Evolutionary conservation across 1,284 basidiomycete genomes (phyloP).

Genomic region (Ganoderma resinaceum): DNA sequence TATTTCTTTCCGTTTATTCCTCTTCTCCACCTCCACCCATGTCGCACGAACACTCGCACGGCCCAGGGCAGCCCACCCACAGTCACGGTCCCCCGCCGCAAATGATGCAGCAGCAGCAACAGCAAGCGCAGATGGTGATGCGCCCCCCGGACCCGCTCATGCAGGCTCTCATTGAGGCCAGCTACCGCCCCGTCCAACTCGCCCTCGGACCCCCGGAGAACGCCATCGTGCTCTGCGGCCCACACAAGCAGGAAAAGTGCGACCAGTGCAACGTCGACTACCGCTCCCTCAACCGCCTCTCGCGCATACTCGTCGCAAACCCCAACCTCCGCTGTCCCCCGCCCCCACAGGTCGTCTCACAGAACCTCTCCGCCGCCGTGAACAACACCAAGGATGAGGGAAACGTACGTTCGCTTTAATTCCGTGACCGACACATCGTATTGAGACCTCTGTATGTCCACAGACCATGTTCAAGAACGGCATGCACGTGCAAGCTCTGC

Average conservation of each 20-base stretch:
- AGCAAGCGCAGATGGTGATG: constrained; percentile 47
- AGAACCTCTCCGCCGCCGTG: constrained; percentile 77
- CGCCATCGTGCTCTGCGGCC: constrained; percentile 60
- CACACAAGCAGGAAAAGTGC: constrained; percentile 76
- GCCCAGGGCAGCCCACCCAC: constrained; percentile 44
- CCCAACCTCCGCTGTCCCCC: constrained; percentile 83
- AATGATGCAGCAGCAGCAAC: constrained; percentile 34
- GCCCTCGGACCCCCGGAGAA: constrained; percentile 59
- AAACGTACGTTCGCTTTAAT: constrained; percentile 64
- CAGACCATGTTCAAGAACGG: constrained; percentile 81
- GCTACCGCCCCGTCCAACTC: constrained; percentile 68
- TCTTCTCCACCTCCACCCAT: constrained; percentile 25
- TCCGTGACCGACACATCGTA: constrained; percentile 3
- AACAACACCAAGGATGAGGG: constrained; percentile 88
- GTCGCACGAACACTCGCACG: constrained; percentile 44
- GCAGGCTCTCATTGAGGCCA: constrained; percentile 78
- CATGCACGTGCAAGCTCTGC: constrained; percentile 80
- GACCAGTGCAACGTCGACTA: constrained; percentile 76
- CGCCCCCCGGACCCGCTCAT: constrained; percentile 69
- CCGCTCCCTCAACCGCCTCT: constrained; percentile 72
- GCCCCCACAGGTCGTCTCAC: constrained; percentile 78
- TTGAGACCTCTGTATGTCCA: not conserved
- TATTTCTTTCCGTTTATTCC: not conserved
- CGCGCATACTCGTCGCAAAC: constrained; percentile 72
- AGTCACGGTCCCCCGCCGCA: constrained; percentile 41